Evolutionary conservation across 2,329 filamentous ascomycete genomes (phyloP), one percentile per base, ranked within the genome.

Genomic region (Xylariales sp.): DNA sequence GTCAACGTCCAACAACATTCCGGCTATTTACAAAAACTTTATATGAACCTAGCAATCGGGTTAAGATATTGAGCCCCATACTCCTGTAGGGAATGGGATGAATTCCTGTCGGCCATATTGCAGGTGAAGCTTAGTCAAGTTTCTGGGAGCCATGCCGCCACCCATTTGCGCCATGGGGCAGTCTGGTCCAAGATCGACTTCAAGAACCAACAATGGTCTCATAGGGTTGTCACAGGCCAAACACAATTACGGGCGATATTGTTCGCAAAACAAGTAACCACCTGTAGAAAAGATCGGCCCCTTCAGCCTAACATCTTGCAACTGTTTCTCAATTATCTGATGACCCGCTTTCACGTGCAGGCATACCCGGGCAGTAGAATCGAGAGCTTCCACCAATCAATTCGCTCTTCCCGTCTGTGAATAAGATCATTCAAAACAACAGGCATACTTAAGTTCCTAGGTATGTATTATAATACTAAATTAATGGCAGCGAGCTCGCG

Each of bases 1-100:
- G 68, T 70, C 68, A 70, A 61, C 49, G 32, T 57, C 39, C 41
- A 59, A 61, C 61, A 61, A 62, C 61, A 62, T 36, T 53, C 41
- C 10, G n/a, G 23, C 18, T n/a, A 53, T n/a, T 28, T 18, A 57
- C 39, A 58, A 23, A 12, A 48, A 53, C 32, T 9, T 8, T 16
- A n/a, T 28, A 5, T 16, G 14, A 45, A 36, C 10, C 9, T 39
- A 30, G 18, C 18, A 55, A 12, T 34, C n/a, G 12, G 12, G n/a
- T 12, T 6, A 12, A 28, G 32, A 8, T 43, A 28, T 9, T 23
- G 18, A 28, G 10, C 3, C 7, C 5, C 34, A 30, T 32, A 28
- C 3, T 62, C 39, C 9, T 16, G 9, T 16, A 16, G 36, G 23
- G 12, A n/a, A 43, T 4, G 23, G 14, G 28, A 32, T 7, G 36